A percentile compares a stretch with the other conserved stretches of the same genome.
These are phyloP conservation scores for Pelargonium nanum DNA, from an alignment of 345 rosid genomes.

Conservation along the genomic window DNA sequence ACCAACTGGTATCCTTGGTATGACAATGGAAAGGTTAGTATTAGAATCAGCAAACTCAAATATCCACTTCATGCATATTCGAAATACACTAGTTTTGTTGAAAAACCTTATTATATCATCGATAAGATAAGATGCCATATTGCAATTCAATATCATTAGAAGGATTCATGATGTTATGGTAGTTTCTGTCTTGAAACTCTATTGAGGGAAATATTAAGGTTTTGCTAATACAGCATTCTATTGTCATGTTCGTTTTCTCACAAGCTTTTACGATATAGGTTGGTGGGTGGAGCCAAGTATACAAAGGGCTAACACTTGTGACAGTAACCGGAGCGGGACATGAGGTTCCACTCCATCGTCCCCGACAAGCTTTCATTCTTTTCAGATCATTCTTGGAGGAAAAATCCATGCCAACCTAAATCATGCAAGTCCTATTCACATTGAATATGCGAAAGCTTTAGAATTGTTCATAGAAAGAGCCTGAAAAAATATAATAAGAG, in stretches of 20 bases:
- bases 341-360: conserved; percentile 88
- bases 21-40: conserved; percentile 43
- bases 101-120: too few species aligned
- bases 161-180: too few species aligned
- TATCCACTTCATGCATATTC: not conserved
- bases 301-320: conserved; percentile 70
- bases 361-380: conserved; percentile 77
- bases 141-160: too few species aligned
- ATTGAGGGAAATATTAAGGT: too few species aligned
- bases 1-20: conserved; percentile 89
- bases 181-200: not conserved
- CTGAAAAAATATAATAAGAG: not conserved
- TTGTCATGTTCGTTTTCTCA: too few species aligned
- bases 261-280: conserved; percentile 31
- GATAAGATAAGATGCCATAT: too few species aligned
- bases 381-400: conserved; percentile 76
- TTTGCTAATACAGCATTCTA: too few species aligned
- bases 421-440: conserved; percentile 1
- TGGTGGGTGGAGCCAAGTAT: conserved; percentile 96
- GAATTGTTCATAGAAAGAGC: not conserved
- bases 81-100: not conserved
- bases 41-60: not conserved
- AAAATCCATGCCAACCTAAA: conserved; percentile 50
- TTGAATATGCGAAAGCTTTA: not conserved
- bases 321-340: conserved; percentile 90